Evolutionary conservation across 2,329 filamentous ascomycete genomes (phyloP), one percentile per base, ranked within the genome.

Genomic region (Fusarium sp.): DNA sequence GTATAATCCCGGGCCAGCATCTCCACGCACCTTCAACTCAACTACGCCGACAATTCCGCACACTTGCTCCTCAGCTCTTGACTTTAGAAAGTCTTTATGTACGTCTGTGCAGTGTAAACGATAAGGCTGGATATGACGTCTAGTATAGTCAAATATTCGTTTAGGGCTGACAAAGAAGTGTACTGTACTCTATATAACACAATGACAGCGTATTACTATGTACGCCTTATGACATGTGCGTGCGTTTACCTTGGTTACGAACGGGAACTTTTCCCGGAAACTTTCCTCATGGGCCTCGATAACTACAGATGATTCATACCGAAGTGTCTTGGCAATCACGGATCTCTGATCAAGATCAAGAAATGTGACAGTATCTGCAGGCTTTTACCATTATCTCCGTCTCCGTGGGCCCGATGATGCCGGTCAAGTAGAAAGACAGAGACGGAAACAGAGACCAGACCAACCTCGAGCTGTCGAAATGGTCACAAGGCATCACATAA

Each of bases 101-200:
- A 20, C 14, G 35, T 47, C 35, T 50, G 11, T 63, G 41, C 47
- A 47, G 35, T 42, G 26, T 67, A 51, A 58, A 32, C 45, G 22
- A 70, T 48, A 73, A 73, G 65, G 60, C 47, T 66, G 42, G 42
- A n/a, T 48, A 66, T 73, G 70, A 66, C 53, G 60, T 59, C 44
- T 39, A 51, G 20, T 30, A 22, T 35, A 22, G 28, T n/a, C 39
- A 42, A 47, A 56, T 57, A 36, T 47, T 26, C 13, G 30, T 47
- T 57, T 59, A 72, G 59, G 54, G 39, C 64, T 71, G 66, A 67
- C 48, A n/a, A 61, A 30, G 22, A 35, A 60, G 32, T 50, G 51
- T 39, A 28, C 24, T 28, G 8, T 35, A 35, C 32, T 35, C 32
- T 18, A 13, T 38, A 11, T 11, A 30, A 8, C 22, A n/a, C 24